These are phyloP conservation scores for Saprolegnia diclina DNA, from an alignment of 352 stramenopile species.

Conservation along the genomic window DNA sequence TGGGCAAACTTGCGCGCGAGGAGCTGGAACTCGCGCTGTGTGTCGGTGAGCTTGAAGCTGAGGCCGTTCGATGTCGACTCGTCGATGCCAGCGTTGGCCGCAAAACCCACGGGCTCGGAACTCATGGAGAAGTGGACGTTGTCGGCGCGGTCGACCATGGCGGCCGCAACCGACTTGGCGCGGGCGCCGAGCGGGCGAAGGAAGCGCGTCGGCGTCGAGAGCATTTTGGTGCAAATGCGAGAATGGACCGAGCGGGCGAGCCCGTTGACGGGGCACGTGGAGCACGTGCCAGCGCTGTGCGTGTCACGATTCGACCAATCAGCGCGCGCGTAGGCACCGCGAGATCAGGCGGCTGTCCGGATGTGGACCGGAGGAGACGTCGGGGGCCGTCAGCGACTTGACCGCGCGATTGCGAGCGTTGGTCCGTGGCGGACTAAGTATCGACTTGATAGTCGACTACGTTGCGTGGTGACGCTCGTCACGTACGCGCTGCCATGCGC, in stretches of 20 bases:
- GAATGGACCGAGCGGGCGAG: neutral
- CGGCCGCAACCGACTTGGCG: neutral
- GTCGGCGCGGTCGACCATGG: neutral
- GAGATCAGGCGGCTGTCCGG: neutral
- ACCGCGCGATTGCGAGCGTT: too few species aligned
- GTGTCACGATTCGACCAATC: constrained; percentile 1
- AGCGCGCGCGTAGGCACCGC: neutral
- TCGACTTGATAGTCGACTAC: too few species aligned
- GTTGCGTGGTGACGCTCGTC: too few species aligned
- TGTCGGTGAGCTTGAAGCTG: constrained; percentile 72
- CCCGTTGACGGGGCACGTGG: neutral
- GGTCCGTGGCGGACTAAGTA: too few species aligned
- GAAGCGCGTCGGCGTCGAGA: neutral
- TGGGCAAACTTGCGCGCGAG: constrained; percentile 83
- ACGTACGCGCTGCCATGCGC: too few species aligned
- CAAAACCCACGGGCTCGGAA: constrained; percentile 2
- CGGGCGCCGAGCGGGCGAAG: neutral
- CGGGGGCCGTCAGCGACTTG: too few species aligned
- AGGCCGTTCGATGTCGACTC: constrained; percentile 18
- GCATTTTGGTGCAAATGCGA: neutral
- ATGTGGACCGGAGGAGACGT: too few species aligned
- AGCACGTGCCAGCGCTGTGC: neutral
- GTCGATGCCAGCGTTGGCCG: constrained; percentile 10
- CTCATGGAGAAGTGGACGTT: neutral
- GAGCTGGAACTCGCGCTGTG: constrained; percentile 82